Percentiles rank a stretch among this genome's conserved stretches.
phyloP scores from a whole-genome alignment of 768 basidiomycete species.

The Russula emetica region DNA sequence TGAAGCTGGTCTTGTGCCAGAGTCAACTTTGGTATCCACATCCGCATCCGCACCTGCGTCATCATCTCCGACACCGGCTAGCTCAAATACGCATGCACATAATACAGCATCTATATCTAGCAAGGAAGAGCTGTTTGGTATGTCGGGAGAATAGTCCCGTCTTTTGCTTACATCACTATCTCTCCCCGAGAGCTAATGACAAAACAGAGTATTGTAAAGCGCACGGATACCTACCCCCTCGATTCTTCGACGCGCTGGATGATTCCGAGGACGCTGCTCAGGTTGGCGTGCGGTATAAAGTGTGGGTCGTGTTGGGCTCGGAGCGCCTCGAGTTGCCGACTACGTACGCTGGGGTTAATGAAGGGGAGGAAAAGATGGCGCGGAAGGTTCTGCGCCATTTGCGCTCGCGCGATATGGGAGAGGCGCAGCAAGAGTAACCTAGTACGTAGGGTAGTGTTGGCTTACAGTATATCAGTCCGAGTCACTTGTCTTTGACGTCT shows the following conservation, averaged over 20 bases:
- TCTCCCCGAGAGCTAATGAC: neutral
- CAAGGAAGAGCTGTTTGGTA: constrained; percentile 17
- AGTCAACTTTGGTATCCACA: neutral
- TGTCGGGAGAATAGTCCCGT: neutral
- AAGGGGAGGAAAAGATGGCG: constrained; percentile 29
- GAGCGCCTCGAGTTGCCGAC: constrained; percentile 29
- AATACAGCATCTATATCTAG: neutral
- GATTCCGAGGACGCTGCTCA: neutral
- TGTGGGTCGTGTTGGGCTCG: constrained; percentile 28
- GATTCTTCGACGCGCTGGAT: constrained; percentile 1
- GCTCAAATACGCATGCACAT: neutral
- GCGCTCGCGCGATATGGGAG: constrained; percentile 9
- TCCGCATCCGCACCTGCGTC: neutral
- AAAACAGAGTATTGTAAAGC: constrained; percentile 14
- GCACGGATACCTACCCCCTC: constrained; percentile 1
- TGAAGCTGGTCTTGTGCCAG: neutral
- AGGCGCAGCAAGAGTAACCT: neutral
- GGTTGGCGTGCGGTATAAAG: constrained; percentile 13
- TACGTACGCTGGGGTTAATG: constrained; percentile 10
- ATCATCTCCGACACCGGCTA: neutral
- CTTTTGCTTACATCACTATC: neutral
- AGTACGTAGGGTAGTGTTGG: neutral
- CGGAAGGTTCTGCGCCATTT: constrained; percentile 28
- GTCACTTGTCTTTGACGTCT: too few relatives aligned
- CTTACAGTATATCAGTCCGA: too few relatives aligned